phyloP scores from a whole-genome alignment of 2,329 filamentous ascomycete species.

The Pseudogymnoascus sp. region DNA sequence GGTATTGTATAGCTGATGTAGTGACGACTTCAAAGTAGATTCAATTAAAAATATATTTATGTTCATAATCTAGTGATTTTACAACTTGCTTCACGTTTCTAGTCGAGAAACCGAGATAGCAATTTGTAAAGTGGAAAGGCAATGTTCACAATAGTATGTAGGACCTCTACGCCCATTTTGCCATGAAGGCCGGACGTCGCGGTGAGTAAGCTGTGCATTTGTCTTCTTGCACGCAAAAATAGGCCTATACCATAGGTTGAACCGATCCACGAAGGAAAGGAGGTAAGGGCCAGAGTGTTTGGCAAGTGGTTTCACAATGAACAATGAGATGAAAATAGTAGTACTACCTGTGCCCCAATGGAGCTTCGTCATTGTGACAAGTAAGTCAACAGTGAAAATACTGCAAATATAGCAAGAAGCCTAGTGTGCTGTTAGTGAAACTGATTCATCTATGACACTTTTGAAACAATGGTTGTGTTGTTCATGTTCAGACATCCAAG shows the following conservation, averaged over 20 bases:
- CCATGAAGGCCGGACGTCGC: constrained; percentile 43
- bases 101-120: neutral
- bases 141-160: constrained; percentile 57
- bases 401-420: neutral
- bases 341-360: neutral
- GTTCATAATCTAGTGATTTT: neutral
- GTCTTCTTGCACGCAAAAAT: constrained; percentile 80
- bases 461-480: neutral
- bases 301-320: constrained; percentile 41
- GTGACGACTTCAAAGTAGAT: neutral
- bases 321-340: neutral
- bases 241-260: constrained; percentile 61
- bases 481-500: constrained; percentile 63
- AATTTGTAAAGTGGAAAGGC: neutral
- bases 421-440: neutral
- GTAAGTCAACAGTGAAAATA: neutral
- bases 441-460: neutral
- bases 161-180: constrained; percentile 59
- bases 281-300: constrained; percentile 75
- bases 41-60: neutral
- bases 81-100: neutral
- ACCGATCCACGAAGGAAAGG: constrained; percentile 35
- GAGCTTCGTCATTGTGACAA: neutral
- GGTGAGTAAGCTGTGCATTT: constrained; percentile 60
- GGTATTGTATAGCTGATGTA: neutral